Base-by-base conservation (phyloP, 2,329 filamentous ascomycete genomes). In the Cordyceps fumosorosea region DNA sequence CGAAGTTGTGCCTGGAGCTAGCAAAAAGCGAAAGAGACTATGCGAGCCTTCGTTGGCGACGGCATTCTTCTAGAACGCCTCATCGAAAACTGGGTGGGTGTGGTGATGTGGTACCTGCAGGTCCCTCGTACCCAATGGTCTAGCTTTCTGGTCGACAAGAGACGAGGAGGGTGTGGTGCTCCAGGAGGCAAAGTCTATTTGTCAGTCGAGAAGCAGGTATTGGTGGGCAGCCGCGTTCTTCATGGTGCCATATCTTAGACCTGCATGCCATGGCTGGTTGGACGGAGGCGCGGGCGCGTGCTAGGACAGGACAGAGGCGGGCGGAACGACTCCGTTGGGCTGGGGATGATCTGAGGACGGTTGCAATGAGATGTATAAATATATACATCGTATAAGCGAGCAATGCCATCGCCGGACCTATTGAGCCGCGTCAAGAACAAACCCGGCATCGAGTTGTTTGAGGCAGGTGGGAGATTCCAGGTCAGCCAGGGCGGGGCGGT, bases 61-160 rank as follows among this genome's bases (percentile, higher is more conserved):
- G 11, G 42, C 29, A 53, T 37, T 5, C 26, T 60, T 60, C 57
- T 60, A 60, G 57, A 60, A 60, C 24, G 18, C 34, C 48, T 37
- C 34, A 60, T 52, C 34, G 57, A 60, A 60, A 32, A 20, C 44
- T 7, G 47, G 50, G 50, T 18, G 50, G 29, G 16, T 52, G 50
- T 52, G 26, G 14, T 60, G 57, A 34, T 26, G 32, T 60, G 57
- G 57, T 60, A 60, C 57, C 57, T 60, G 57, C 57, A 60, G 57
- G 34, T 20, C 45, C 18, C n/a, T 24, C 34, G n/a, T n/a, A 8
- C 16, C 16, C 16, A n/a, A n/a, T 44, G 18, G 16, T 44, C 40
- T 44, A 44, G 18, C 5, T n/a, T 12, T 32, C 26, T 20, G 5
- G 7, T 20, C 11, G 8, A 29, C 3, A 3, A 22, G 7, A 40